Evolutionary conservation across 2,329 filamentous ascomycete species (phyloP), one percentile per base, ranked within the genome.

Genomic region (Septoria petroselini): DNA sequence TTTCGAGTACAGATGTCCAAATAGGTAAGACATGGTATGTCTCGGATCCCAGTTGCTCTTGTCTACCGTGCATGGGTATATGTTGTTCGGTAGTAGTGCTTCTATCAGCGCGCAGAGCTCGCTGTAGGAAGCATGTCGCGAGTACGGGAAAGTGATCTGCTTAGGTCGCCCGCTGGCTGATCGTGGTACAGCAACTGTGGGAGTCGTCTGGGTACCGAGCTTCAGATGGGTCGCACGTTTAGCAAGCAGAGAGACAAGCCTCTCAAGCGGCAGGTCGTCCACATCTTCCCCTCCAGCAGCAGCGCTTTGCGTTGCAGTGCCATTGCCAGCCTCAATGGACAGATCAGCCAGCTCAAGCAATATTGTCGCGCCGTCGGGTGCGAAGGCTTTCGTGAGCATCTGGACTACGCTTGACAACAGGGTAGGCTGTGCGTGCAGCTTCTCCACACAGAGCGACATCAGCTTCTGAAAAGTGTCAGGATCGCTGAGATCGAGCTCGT

Each of bases 91-190:
- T 21, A 72, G 78, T 59, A 96, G 86, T 0, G 76, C 73, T 2
- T 73, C 65, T 1, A 95, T 75, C 1, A 96, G 71, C 45, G 82
- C 70, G 55, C 88, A 85, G 2, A 95, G 77, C 65, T 96, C 91
- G 0, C 75, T 72, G 53, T 93, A 91, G 0, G 88, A 95, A 0
- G 91, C 94, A 67, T 97, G 91, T 1, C 91, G 80, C 0, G 91
- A 91, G 63, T 91, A 96, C 0, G 91, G 88, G 58, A 95, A 96
- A 15, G 72, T 75, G 43, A 69, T 64, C 5, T 60, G 58, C 41
- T 58, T 62, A 7, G 64, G 60, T 12, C 64, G 52, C 17, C 45
- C 15, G 6, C 30, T 35, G 31, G 31, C 15, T 12, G 29, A 6
- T 7, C 44, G 33, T 14, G 35, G n/a, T 18, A 43, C 44, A n/a